A percentile compares a stretch with the other conserved stretches of the same genome.
Conservation (phyloP, 768 basidiomycete species). For the Panus rudis region DNA sequence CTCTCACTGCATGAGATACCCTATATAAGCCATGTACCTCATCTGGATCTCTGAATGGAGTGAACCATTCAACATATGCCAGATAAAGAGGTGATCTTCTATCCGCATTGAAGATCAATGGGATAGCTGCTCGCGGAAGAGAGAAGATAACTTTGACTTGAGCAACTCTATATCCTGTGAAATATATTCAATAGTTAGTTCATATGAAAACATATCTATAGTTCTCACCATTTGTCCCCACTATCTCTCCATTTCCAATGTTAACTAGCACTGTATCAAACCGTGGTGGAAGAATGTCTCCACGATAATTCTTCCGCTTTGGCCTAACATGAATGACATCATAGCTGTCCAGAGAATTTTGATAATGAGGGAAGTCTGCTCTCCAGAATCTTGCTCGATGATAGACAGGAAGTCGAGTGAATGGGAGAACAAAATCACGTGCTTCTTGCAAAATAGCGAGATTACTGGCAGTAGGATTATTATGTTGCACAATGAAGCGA, state of each 20-base stretch:
- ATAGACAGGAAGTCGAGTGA: constrained; percentile 23
- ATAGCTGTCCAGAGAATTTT: constrained; percentile 8
- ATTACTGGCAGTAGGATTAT: constrained; percentile 13
- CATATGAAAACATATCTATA: too few species aligned
- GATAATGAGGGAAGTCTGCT: constrained; percentile 9
- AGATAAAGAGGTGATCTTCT: too few species aligned
- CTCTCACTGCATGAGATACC: background rate
- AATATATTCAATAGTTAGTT: background rate
- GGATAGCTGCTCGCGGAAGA: constrained; percentile 1
- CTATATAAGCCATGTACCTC: background rate
- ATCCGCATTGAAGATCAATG: too few species aligned
- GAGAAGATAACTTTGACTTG: constrained; percentile 7
- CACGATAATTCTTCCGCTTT: constrained; percentile 9
- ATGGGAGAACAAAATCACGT: constrained; percentile 13
- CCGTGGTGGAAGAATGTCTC: constrained; percentile 14
- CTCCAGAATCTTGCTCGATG: constrained; percentile 26
- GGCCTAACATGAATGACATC: constrained; percentile 28
- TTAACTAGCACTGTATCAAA: constrained; percentile 31
- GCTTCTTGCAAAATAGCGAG: constrained; percentile 14
- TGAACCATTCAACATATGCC: constrained; percentile 9
- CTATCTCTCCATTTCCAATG: background rate
- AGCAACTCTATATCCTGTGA: constrained; percentile 7
- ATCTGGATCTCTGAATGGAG: background rate
- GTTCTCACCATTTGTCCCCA: too few species aligned
- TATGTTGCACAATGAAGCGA: constrained; percentile 17